Conservation (phyloP, 1,284 basidiomycete species). For the Boletus subluridellus region DNA sequence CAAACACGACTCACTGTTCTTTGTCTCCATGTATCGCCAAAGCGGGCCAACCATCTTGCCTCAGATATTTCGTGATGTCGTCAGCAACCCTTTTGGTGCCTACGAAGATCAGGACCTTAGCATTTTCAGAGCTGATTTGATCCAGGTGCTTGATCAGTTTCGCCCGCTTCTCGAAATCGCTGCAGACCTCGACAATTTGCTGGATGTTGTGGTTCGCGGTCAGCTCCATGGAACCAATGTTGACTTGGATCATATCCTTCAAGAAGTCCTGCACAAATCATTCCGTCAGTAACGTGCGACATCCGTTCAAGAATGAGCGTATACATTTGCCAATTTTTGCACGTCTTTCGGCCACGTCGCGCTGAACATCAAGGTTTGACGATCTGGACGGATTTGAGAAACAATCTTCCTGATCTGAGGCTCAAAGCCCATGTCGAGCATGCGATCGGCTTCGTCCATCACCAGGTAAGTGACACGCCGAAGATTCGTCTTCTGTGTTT, state of each 20-base stretch:
- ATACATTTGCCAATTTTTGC: conserved; percentile 87
- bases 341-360: conserved; percentile 99
- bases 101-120: conserved; percentile 98
- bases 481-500: conserved; percentile 94
- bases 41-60: conserved; percentile 98
- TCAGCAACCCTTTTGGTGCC: conserved; percentile 97
- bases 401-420: conserved; percentile 99
- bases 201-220: conserved; percentile 98
- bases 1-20: conserved; percentile 67
- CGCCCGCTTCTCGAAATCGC: conserved; percentile 95
- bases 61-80: conserved; percentile 95
- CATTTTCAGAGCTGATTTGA: conserved; percentile 93
- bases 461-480: conserved; percentile 96
- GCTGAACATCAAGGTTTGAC: conserved; percentile 96
- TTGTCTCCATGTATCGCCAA: conserved; percentile 99
- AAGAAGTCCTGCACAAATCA: conserved; percentile 75
- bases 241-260: conserved; percentile 95
- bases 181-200: conserved; percentile 95
- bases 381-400: conserved; percentile 92
- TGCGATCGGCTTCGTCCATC: conserved; percentile 98
- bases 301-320: conserved; percentile 13
- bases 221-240: conserved; percentile 98
- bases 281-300: background rate
- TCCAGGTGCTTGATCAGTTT: conserved; percentile 98
- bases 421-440: conserved; percentile 99